phyloP scores from a whole-genome alignment of 257 asterid genomes.

The Handroanthus guayacan region DNA sequence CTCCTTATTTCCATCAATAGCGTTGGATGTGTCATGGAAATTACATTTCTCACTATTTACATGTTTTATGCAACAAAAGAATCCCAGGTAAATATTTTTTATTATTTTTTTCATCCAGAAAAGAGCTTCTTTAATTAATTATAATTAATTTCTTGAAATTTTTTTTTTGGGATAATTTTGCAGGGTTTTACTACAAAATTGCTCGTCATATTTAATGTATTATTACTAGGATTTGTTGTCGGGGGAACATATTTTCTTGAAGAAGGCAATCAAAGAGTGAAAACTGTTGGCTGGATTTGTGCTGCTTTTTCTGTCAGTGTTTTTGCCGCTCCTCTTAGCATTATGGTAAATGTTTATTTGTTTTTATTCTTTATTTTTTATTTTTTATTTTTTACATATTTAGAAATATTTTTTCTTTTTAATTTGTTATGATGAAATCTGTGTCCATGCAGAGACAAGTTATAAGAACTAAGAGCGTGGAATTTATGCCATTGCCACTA shows the following conservation, averaged over 20 bases:
- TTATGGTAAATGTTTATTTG: slow-evolving; percentile 80
- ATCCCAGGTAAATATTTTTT: slow-evolving; percentile 50
- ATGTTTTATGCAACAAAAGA: slow-evolving; percentile 64
- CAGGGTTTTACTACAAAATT: slow-evolving; percentile 62
- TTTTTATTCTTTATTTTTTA: too few species aligned
- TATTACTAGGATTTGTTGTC: slow-evolving; percentile 44
- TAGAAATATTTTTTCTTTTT: too few species aligned
- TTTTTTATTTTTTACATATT: neutral
- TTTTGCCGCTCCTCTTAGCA: slow-evolving; percentile 81
- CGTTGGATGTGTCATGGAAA: slow-evolving; percentile 51
- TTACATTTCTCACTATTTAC: slow-evolving; percentile 53
- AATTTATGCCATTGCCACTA: slow-evolving; percentile 77
- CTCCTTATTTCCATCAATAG: slow-evolving; percentile 66
- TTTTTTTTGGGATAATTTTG: neutral
- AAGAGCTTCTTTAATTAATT: neutral
- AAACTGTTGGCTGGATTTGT: slow-evolving; percentile 80
- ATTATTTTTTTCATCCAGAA: neutral
- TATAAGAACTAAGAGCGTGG: slow-evolving; percentile 74
- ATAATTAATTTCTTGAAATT: neutral
- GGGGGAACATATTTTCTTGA: slow-evolving; percentile 40
- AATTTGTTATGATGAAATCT: neutral
- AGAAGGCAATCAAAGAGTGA: slow-evolving; percentile 37
- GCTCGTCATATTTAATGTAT: slow-evolving; percentile 53
- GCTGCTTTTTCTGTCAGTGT: slow-evolving; percentile 74
- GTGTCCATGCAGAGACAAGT: slow-evolving; percentile 50